Evolutionary conservation across 2,329 filamentous ascomycete genomes (phyloP).

Genomic region (Clonostachys chloroleuca): DNA sequence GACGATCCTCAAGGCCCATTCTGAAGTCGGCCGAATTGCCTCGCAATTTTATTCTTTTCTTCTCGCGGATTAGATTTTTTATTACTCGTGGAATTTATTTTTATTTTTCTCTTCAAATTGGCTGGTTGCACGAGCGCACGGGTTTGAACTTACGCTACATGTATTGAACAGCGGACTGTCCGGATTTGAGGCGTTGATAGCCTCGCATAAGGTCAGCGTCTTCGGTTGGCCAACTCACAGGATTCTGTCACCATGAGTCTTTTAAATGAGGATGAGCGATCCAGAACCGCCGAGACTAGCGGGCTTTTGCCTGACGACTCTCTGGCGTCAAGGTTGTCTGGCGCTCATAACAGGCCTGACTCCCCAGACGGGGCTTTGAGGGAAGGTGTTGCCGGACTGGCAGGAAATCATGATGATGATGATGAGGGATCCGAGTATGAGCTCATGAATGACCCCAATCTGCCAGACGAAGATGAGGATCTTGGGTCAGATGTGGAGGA

Average conservation of each 20-base stretch:
- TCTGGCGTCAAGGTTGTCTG: conserved; percentile 11
- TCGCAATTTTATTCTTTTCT: no score
- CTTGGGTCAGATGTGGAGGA: conserved; percentile 10
- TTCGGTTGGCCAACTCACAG: no score
- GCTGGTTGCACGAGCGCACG: no score
- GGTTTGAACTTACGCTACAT: no score
- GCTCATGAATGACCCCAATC: conserved; percentile 49
- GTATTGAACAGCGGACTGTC: no score
- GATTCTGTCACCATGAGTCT: neutral
- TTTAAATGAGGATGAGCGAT: neutral
- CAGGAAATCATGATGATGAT: conserved; percentile 28
- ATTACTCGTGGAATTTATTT: no score
- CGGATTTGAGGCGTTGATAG: no score
- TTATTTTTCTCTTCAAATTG: no score
- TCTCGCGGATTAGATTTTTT: no score
- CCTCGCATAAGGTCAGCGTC: no score
- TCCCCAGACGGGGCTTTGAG: conserved; percentile 14
- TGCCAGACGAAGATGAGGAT: conserved; percentile 34
- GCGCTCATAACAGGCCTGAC: conserved; percentile 14
- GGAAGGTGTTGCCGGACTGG: conserved; percentile 32
- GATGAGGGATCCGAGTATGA: conserved; percentile 48
- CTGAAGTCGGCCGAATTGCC: no score
- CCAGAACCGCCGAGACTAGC: neutral
- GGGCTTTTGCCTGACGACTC: neutral
- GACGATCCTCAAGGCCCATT: no score